Percentiles rank a stretch among this genome's conserved stretches.
Conservation (phyloP, 2,329 filamentous ascomycete species). For the Sporothrix phasma region DNA sequence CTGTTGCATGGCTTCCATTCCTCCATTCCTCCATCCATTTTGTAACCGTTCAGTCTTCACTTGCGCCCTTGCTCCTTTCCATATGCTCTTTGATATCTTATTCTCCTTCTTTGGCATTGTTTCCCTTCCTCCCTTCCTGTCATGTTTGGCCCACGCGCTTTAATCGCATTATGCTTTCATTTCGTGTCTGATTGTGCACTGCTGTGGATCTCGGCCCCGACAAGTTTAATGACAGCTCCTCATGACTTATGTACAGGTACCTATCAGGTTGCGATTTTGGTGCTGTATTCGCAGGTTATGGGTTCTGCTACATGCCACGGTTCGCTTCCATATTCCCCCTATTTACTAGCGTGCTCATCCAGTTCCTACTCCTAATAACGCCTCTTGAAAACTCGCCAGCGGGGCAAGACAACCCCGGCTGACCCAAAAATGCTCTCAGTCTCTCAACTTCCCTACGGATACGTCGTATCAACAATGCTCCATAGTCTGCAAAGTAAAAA, state of each 20-base stretch:
- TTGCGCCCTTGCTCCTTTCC: not conserved
- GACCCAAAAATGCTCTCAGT: not conserved
- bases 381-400: not conserved
- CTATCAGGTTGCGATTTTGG: not conserved
- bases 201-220: conserved; percentile 6
- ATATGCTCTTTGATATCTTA: not conserved
- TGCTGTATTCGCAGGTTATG: not conserved
- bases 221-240: conserved; percentile 7
- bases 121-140: not conserved
- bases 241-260: not conserved
- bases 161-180: conserved; percentile 3
- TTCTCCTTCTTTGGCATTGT: not conserved
- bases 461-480: no score
- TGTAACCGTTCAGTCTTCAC: not conserved
- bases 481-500: no score
- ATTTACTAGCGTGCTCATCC: not conserved
- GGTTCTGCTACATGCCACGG: not conserved
- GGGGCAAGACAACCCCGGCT: not conserved
- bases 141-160: not conserved
- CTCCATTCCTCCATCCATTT: no score
- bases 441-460: not conserved
- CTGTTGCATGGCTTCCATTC: no score
- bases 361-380: not conserved
- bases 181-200: conserved; percentile 4
- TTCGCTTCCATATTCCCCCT: not conserved